phyloP scores from a whole-genome alignment of 257 asterid genomes.

The Apocynum venetum region DNA sequence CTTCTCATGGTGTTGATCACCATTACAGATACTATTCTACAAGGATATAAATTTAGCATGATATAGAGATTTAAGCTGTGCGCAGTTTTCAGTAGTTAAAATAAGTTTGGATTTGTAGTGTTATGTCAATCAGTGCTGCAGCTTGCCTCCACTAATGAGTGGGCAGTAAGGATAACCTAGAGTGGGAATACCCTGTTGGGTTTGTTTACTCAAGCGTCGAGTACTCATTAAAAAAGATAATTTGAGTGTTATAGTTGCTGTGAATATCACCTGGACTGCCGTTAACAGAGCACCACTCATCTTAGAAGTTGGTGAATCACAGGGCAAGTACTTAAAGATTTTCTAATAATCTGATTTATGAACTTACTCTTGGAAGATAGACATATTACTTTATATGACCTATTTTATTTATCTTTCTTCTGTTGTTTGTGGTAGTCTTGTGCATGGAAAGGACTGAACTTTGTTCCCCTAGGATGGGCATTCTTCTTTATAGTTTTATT shows the following conservation, averaged over 20 bases:
- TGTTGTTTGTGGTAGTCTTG: not conserved
- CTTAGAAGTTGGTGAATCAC: not conserved
- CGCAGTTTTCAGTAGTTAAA: not conserved
- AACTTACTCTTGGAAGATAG: not conserved
- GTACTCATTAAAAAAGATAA: not conserved
- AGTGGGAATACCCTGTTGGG: not conserved
- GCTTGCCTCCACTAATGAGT: not conserved
- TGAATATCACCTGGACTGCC: not conserved
- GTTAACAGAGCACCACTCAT: no score
- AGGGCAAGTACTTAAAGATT: not conserved
- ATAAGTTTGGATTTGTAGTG: not conserved
- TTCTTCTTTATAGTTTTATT: not conserved
- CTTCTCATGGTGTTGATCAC: not conserved
- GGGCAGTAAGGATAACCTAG: not conserved
- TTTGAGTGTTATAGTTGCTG: not conserved
- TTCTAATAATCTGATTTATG: not conserved
- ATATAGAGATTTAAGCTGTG: not conserved
- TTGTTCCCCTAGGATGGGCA: not conserved
- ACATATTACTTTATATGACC: not conserved
- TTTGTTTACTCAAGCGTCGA: not conserved
- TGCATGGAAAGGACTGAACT: not conserved
- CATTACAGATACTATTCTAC: not conserved
- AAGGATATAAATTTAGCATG: not conserved
- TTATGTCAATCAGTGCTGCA: not conserved
- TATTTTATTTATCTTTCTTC: not conserved